Evolutionary conservation across 1,284 basidiomycete genomes (phyloP), one percentile per base, ranked within the genome.

Genomic region (Ceratobasidium theobromae): DNA sequence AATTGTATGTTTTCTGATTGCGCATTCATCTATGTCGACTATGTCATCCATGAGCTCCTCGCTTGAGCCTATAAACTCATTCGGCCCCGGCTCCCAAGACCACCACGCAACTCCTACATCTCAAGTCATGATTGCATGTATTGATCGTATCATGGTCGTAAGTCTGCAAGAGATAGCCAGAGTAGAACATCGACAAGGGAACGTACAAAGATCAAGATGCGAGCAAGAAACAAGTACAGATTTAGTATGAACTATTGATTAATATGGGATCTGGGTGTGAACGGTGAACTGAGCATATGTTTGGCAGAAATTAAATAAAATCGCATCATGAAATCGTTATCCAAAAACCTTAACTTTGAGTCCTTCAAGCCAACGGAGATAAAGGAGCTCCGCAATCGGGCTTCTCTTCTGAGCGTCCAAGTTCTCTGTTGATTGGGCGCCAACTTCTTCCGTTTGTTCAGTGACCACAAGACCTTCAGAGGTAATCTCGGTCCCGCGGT

Each of bases 341-440:
- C 92, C 92, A 93, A 64, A 64, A 3, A 64, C 60, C 74, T 93
- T 93, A 73, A 93, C 79, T 77, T 86, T 88, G 62, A 97, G 77
- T 1, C 93, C 94, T 74, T 98, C 93, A 27, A 98, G 79, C 95
- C 95, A 98, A 52, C 96, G 85, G 81, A 95, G 89, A 75, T 98
- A 98, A 28, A 98, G 79, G 70, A 98, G 81, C 74, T 98, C 95
- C 18, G 94, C 89, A 41, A 98, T 94, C 1, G 95, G 94, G 69
- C 80, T 80, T 52, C 80, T 72, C 32, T 76, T 71, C 32, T 64
- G 66, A 21, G 53, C 69, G 38, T 70, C 52, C 23, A 72, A 32
- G 76, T 72, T 16, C 74, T 73, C 4, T 77, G 73, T 18, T 73
- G 65, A 16, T 73, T 72, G 11, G 66, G 66, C 28, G 1, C 51